Percentiles rank a stretch among this genome's conserved stretches.
Conservation (phyloP, 495 filamentous ascomycete species). For the Clavariopsis aquatica region DNA sequence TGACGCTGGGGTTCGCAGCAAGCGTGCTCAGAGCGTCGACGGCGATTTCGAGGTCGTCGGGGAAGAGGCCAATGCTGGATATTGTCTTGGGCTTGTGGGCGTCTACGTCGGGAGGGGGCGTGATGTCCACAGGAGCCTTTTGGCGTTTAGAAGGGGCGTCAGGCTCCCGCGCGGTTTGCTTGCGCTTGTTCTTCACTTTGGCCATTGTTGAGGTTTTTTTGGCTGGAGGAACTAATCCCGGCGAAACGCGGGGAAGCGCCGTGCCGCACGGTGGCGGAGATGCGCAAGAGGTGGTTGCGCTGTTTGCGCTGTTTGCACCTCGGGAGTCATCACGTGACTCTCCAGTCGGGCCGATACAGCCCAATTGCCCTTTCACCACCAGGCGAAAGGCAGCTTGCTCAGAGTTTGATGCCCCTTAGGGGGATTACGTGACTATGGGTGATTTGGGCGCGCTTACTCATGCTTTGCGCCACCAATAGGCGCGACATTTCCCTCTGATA, state of each 20-base stretch:
- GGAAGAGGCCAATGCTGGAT: slow-evolving; percentile 37
- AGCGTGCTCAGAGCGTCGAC: slow-evolving; percentile 50
- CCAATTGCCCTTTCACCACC: too few species aligned
- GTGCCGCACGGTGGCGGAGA: neutral
- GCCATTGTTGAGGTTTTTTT: slow-evolving; percentile 1
- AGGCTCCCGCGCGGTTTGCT: neutral
- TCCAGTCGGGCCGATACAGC: neutral
- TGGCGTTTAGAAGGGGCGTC: neutral
- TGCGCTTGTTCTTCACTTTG: slow-evolving; percentile 15
- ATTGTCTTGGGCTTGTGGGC: slow-evolving; percentile 42
- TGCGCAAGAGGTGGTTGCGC: neutral
- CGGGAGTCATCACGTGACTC: neutral
- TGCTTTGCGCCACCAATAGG: too few species aligned
- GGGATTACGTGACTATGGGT: too few species aligned
- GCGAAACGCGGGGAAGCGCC: neutral
- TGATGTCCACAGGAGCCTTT: slow-evolving; percentile 38
- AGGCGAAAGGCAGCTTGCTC: too few species aligned
- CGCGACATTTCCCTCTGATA: too few species aligned
- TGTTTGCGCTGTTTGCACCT: too few species aligned
- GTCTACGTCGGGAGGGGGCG: slow-evolving; percentile 42
- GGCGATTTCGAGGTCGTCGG: slow-evolving; percentile 52
- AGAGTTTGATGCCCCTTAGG: too few species aligned
- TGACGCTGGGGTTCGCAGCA: slow-evolving; percentile 46
- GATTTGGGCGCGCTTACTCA: too few species aligned
- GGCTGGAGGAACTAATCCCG: neutral